Conservation (phyloP, 2,329 filamentous ascomycete species). For the Aspergillus novofumigatus region DNA sequence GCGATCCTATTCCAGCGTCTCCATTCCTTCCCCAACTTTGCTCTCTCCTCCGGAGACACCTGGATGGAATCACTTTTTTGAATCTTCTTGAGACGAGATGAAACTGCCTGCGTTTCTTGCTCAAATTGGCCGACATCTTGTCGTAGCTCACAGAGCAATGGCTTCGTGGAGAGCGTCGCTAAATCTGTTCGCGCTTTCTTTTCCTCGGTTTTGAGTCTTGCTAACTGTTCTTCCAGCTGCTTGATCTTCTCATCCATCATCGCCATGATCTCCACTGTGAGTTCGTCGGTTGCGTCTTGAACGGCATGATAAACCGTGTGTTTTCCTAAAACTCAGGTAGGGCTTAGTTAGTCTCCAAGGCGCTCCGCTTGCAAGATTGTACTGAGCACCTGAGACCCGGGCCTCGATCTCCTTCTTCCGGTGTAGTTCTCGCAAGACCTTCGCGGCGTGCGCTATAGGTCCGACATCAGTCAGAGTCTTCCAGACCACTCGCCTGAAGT, state of each 20-base stretch:
- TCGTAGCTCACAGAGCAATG: slow-evolving; percentile 50
- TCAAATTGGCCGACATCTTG: slow-evolving; percentile 42
- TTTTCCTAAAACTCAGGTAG: slow-evolving; percentile 47
- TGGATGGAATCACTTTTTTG: slow-evolving; percentile 37
- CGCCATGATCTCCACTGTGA: slow-evolving; percentile 46
- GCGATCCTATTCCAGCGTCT: slow-evolving; percentile 42
- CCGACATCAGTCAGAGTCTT: neutral
- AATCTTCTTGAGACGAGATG: slow-evolving; percentile 38
- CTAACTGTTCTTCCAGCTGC: slow-evolving; percentile 43
- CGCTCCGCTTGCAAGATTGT: neutral
- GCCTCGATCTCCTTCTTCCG: slow-evolving; percentile 58
- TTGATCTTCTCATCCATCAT: slow-evolving; percentile 48
- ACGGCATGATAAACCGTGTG: slow-evolving; percentile 58
- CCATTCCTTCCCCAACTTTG: slow-evolving; percentile 44
- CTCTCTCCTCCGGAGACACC: slow-evolving; percentile 47
- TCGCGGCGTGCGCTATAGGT: slow-evolving; percentile 51
- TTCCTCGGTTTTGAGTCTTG: slow-evolving; percentile 43
- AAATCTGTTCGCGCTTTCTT: slow-evolving; percentile 49
- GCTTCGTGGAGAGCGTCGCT: slow-evolving; percentile 43
- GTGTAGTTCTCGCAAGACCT: slow-evolving; percentile 60
- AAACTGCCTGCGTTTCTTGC: slow-evolving; percentile 41
- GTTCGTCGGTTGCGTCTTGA: slow-evolving; percentile 49
- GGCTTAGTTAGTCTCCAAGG: neutral
- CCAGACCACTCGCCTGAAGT: slow-evolving; percentile 8
- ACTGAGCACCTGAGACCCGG: slow-evolving; percentile 46